Percentiles rank a stretch among this genome's conserved stretches.
Evolutionary conservation across 176 grass and related monocot species (phyloP).

Genomic region (Aegilops speltoides): DNA sequence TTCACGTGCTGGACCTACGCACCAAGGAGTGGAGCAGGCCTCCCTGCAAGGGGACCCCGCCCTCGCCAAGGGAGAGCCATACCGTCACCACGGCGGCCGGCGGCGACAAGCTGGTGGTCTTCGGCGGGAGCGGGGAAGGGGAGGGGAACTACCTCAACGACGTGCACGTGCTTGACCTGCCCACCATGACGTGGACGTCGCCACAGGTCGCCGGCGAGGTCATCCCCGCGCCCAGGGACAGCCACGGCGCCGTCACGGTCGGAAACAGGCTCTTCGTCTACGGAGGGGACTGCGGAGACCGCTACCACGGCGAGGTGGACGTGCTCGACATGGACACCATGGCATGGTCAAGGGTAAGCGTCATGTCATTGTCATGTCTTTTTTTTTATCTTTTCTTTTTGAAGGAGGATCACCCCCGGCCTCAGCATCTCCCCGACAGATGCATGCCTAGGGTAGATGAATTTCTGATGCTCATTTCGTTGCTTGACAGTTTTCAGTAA

Average conservation of each 20-base stretch:
- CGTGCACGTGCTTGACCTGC: constrained; percentile 73
- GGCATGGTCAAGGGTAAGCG: constrained; percentile 89
- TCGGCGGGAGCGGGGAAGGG: constrained; percentile 90
- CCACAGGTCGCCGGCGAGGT: constrained; percentile 60
- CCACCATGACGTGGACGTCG: constrained; percentile 76
- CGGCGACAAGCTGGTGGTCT: constrained; percentile 64
- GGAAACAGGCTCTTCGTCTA: constrained; percentile 69
- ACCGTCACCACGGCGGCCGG: constrained; percentile 52
- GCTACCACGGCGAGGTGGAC: constrained; percentile 90
- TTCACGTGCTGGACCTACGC: constrained; percentile 73
- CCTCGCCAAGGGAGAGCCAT: constrained; percentile 85
- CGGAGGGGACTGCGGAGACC: constrained; percentile 87
- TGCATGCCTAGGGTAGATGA: not conserved
- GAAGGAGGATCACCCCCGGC: too few relatives aligned
- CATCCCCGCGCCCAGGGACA: constrained; percentile 71
- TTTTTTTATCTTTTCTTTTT: not conserved
- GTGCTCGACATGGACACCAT: constrained; percentile 80
- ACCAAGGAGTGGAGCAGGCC: constrained; percentile 83
- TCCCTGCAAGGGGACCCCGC: constrained; percentile 58
- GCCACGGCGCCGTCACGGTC: constrained; percentile 71
- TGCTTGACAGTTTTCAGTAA: constrained; percentile 59
- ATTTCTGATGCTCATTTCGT: constrained; percentile 16
- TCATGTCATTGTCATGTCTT: constrained; percentile 19
- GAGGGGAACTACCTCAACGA: constrained; percentile 96
- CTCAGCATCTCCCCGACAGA: too few relatives aligned